Evolutionary conservation across 768 basidiomycete genomes (phyloP), one percentile per base, ranked within the genome.

Genomic region (Hygrophoropsis aurantiaca): DNA sequence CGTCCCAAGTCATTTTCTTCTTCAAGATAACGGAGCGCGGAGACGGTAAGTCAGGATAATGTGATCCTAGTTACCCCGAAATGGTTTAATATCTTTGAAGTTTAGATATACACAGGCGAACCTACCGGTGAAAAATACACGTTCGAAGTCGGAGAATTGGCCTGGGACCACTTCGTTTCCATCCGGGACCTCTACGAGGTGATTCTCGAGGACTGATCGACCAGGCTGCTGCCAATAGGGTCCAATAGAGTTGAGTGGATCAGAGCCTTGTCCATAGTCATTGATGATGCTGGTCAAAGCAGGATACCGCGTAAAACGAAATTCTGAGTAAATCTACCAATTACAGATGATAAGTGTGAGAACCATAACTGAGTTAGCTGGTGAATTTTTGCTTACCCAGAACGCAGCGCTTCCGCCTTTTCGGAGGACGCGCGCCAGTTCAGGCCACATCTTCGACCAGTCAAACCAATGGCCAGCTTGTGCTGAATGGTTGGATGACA

Each of bases 391-490:
- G 27, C 27, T 33, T 49, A 87, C 89, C 84, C 87, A 90, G 57
- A 84, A 83, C 4, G 86, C 87, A 10, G 80, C 80, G 1, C 79
- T 83, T 3, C 87, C 90, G 13, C 79, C 75, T 7, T 70, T 73
- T 40, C 77, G 71, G 34, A 91, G 65, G 7, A 86, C 74, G 3
- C 85, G 72, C 10, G 73, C 70, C 0, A 81, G 68, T 63, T 90
- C 84, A 3, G 75, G 78, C 87, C 88, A 92, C 6, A 85, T 72
- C 54, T 76, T 79, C 5, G 66, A 61, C 77, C 83, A 87, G 56
- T 90, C 75, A 57, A 91, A 92, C 88, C 89, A 90, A 58, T 92
- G 90, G 3, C 80, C 80, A 0, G 89, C 81, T 66, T 89, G 89
- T 1, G 85, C 89, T 88, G n/a, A n/a, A n/a, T n/a, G n/a, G n/a